Conservation (phyloP, 768 basidiomycete genomes). For the Pholiota microspora region DNA sequence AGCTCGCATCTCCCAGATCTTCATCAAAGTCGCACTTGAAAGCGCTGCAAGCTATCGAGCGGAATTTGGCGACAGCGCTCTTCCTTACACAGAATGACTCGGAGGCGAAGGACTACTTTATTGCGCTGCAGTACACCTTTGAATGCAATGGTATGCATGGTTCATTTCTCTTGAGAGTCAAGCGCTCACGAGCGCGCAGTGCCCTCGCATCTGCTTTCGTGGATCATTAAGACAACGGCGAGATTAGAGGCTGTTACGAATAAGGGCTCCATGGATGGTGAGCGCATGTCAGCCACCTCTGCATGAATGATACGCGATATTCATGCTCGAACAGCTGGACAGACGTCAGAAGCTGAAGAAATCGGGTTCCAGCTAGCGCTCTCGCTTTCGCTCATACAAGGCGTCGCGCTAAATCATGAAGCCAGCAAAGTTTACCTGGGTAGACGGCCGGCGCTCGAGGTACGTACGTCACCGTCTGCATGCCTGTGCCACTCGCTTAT, state of each 20-base stretch:
- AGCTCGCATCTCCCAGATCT: slow-evolving; percentile 67
- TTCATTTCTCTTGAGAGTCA: neutral
- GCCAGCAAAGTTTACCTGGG: slow-evolving; percentile 70
- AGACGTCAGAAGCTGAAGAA: slow-evolving; percentile 43
- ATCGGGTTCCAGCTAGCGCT: slow-evolving; percentile 54
- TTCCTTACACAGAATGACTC: slow-evolving; percentile 36
- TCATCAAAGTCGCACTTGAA: slow-evolving; percentile 48
- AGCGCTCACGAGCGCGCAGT: slow-evolving; percentile 38
- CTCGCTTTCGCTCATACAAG: slow-evolving; percentile 72
- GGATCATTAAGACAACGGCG: slow-evolving; percentile 52
- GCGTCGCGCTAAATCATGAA: slow-evolving; percentile 66
- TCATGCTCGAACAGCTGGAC: slow-evolving; percentile 25
- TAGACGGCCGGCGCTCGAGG: slow-evolving; percentile 67
- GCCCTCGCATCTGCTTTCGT: slow-evolving; percentile 60
- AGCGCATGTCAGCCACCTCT: slow-evolving; percentile 22
- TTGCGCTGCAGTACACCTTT: slow-evolving; percentile 73
- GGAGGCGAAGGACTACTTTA: slow-evolving; percentile 50
- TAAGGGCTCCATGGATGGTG: slow-evolving; percentile 44
- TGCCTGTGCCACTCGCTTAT: neutral
- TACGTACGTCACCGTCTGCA: slow-evolving; percentile 25
- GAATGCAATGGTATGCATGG: slow-evolving; percentile 80
- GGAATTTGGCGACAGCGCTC: slow-evolving; percentile 49
- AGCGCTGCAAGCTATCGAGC: slow-evolving; percentile 57
- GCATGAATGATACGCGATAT: slow-evolving; percentile 4
- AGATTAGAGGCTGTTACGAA: slow-evolving; percentile 49